Evolutionary conservation across 768 basidiomycete species (phyloP), one percentile per base, ranked within the genome.

Genomic region (Hemileccinum rubropunctum): DNA sequence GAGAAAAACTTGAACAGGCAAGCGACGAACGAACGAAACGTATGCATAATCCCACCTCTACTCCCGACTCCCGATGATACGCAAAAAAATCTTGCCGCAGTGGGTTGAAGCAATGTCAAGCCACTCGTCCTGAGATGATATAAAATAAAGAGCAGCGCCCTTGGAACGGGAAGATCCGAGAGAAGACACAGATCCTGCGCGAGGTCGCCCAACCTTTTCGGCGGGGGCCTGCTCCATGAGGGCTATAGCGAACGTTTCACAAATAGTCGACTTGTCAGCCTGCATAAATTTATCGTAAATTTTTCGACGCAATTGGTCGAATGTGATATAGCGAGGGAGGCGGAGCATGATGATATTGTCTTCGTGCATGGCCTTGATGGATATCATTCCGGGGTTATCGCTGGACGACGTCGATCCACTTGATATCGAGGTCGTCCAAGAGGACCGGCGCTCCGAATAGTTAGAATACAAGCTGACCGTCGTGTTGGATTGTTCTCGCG

Each of bases 201-300:
- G 71, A 23, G 68, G 48, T 33, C 69, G 66, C 21, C 8, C 53
- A 21, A 35, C 44, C 40, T 47, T 58, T 15, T 57, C 60, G 30
- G 53, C 45, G 9, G 58, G 28, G 48, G 58, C 32, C 18, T 76
- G 74, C 47, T 80, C 72, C 41, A 78, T 59, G 56, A 81, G 76
- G 17, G 78, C 80, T 28, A 89, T 66, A 8, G 73, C 74, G 61
- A 89, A 89, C 1, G 73, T 66, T 7, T 75, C 69, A 0, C 74
- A 74, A 20, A 88, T 76, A 12, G 74, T 71, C 37, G 82, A 56
- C 42, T 75, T 76, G 63, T 83, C 84, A 58, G 82, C 78, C 20
- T 75, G 72, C n/a, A 77, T 74, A 60, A 90, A 83, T 58, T 88
- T 88, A 47, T 83, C 79, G 53, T 78, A 77, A 21, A 91, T 69